Conservation (phyloP, 2,329 filamentous ascomycete genomes). For the Microsporum ferrugineum region DNA sequence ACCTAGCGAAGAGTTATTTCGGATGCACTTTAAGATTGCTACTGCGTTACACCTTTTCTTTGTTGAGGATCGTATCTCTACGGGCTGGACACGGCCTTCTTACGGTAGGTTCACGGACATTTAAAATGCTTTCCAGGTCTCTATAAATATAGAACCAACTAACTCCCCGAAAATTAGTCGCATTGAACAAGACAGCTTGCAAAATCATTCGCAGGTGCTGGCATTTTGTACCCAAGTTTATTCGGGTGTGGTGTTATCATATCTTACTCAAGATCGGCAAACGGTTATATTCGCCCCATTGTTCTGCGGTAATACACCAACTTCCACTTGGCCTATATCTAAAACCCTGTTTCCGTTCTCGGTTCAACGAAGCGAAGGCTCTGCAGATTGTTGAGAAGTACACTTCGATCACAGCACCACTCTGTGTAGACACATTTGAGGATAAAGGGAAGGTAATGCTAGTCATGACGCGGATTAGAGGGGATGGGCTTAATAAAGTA, state of each 20-base stretch:
- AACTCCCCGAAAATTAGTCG: not conserved
- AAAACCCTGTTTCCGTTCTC: not conserved
- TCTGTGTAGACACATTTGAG: not conserved
- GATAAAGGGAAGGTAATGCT: not conserved
- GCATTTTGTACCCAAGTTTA: conserved; percentile 5
- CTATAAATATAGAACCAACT: no score
- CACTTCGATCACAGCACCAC: not conserved
- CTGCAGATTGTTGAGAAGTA: not conserved
- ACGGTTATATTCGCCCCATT: not conserved
- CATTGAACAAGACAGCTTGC: not conserved
- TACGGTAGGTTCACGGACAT: not conserved
- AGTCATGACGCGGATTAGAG: not conserved
- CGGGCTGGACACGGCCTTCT: conserved; percentile 10
- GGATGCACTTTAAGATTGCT: conserved; percentile 11
- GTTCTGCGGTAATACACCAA: not conserved
- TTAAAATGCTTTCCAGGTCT: not conserved
- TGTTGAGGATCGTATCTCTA: conserved; percentile 10
- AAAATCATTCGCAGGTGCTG: not conserved
- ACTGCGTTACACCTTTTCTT: conserved; percentile 11
- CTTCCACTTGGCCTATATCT: not conserved
- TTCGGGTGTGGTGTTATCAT: conserved; percentile 3
- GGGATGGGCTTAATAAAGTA: not conserved
- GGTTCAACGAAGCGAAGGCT: not conserved
- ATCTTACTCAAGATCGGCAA: not conserved
- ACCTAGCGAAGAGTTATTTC: conserved; percentile 9